These are phyloP conservation scores for Pelargonium citronellum DNA, from an alignment of 441 rosid genomes.

Conservation along the genomic window DNA sequence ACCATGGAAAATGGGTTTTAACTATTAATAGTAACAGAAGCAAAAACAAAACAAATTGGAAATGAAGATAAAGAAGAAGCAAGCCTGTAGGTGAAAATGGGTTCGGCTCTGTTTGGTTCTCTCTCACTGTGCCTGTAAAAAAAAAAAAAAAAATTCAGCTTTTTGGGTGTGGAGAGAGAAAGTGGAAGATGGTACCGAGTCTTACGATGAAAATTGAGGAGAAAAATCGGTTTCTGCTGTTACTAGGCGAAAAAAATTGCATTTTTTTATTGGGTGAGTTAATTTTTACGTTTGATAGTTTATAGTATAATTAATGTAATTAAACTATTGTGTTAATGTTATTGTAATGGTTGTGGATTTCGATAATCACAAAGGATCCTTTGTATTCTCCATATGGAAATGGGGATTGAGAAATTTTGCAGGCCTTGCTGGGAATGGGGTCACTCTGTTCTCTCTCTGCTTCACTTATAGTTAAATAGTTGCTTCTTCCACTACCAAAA, in stretches of 20 bases:
- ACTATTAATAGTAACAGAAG: background rate
- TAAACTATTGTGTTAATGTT: too few relatives aligned
- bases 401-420: too few relatives aligned
- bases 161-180: constrained; percentile 11
- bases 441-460: too few relatives aligned
- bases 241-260: background rate
- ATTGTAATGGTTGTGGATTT: too few relatives aligned
- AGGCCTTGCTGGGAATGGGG: too few relatives aligned
- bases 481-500: too few relatives aligned
- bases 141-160: constrained; percentile 11
- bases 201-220: constrained; percentile 43
- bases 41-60: constrained; percentile 3
- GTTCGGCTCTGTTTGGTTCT: background rate
- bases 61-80: constrained; percentile 2
- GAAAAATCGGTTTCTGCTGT: constrained; percentile 39
- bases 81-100: background rate
- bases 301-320: too few relatives aligned
- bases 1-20: constrained; percentile 13
- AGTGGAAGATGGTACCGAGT: constrained; percentile 34
- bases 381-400: too few relatives aligned
- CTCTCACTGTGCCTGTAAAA: background rate
- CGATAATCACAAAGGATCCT: too few relatives aligned
- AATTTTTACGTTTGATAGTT: too few relatives aligned
- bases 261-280: too few relatives aligned
- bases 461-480: too few relatives aligned